Conservation (phyloP, 768 basidiomycete genomes). For the Gyrodon lividus region DNA sequence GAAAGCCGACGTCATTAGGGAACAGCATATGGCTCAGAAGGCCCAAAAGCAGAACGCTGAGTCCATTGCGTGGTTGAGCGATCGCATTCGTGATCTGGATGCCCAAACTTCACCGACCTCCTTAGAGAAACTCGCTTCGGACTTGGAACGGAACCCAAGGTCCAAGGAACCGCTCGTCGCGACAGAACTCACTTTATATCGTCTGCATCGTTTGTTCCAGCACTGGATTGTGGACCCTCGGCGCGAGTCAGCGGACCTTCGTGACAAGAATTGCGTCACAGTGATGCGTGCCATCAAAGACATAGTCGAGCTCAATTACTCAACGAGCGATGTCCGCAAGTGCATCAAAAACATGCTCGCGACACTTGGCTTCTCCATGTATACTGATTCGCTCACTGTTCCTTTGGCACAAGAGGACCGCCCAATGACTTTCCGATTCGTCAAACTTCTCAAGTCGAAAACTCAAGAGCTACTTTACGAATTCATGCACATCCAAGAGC, state of each 20-base stretch:
- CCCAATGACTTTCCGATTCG: constrained; percentile 48
- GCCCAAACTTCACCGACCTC: constrained; percentile 16
- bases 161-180: constrained; percentile 42
- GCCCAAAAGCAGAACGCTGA: constrained; percentile 38
- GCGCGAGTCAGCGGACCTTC: constrained; percentile 34
- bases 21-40: constrained; percentile 46
- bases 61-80: constrained; percentile 52
- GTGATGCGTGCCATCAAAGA: constrained; percentile 51
- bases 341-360: constrained; percentile 41
- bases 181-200: constrained; percentile 52
- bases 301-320: constrained; percentile 35
- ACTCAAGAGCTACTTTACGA: constrained; percentile 38
- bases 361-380: constrained; percentile 48
- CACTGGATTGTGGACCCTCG: constrained; percentile 51
- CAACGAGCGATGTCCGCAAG: constrained; percentile 30
- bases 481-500: constrained; percentile 57
- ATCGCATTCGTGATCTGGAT: constrained; percentile 41
- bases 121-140: constrained; percentile 34
- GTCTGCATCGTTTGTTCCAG: constrained; percentile 49
- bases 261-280: constrained; percentile 46
- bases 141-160: constrained; percentile 46
- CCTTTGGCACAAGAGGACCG: constrained; percentile 22
- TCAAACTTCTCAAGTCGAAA: constrained; percentile 52
- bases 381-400: constrained; percentile 26
- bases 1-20: constrained; percentile 42